Base-by-base conservation (phyloP, 208 protist species). In the Spongospora subterranea region DNA sequence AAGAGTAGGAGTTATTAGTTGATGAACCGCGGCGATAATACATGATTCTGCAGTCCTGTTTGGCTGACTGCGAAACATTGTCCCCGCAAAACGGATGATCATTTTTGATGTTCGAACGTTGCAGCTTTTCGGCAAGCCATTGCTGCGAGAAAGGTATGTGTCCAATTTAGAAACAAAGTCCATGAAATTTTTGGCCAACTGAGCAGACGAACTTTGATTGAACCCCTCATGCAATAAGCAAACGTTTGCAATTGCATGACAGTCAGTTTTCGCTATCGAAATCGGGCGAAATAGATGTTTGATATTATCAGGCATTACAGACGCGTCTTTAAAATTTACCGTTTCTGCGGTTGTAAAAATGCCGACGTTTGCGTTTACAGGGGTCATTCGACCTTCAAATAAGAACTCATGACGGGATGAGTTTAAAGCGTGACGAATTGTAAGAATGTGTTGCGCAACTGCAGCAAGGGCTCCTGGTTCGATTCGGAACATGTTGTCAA, bases 211-310 rank as follows among this genome's bases (percentile, higher is more conserved):
- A n/a, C n/a, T n/a, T n/a, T n/a, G n/a, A n/a, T n/a, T n/a, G n/a
- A n/a, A n/a, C n/a, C n/a, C n/a, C n/a, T n/a, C n/a, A n/a, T n/a
- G n/a, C n/a, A n/a, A n/a, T n/a, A n/a, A n/a, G n/a, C n/a, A n/a
- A n/a, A n/a, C n/a, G n/a, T n/a, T n/a, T n/a, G n/a, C n/a, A n/a
- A 99, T 99, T 29, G 98, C 93, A 0, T 95, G 93, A 77, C 97
- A 97, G 94, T 99, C 97, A 6, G 98, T 98, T 91, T 97, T 96
- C 96, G 98, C 98, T 98, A 99, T 99, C 11, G 98, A 96, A 46
- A 99, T 97, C 50, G 98, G 98, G n/a, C 98, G 96, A 77, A 99
- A 96, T 46, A 99, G 93, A 6, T 96, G 90, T 46, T 95, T 92
- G 0, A 99, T 95, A 95, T 99, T 99, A 93, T 99, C 98, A 0